Conservation (phyloP, 257 asterid species). For the Solanum rostratum region DNA sequence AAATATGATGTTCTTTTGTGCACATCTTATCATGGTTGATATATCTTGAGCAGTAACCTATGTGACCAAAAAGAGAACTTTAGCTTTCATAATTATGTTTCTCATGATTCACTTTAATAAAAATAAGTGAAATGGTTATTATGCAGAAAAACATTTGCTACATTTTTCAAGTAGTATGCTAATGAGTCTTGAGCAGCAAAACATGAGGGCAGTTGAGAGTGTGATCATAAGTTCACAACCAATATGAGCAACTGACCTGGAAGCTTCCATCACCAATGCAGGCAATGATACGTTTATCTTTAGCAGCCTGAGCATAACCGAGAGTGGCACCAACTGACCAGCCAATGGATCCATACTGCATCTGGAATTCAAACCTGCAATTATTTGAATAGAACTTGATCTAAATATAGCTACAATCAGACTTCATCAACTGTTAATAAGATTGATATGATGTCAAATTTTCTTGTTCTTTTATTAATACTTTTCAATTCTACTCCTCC, state of each 20-base stretch:
- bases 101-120: not conserved
- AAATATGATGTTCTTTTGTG: constrained; percentile 16
- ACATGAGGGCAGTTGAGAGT: not conserved
- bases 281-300: constrained; percentile 14
- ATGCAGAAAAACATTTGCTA: not conserved
- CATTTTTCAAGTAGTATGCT: not conserved
- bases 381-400: not conserved
- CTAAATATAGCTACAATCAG: not conserved
- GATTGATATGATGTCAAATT: not conserved
- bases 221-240: not conserved
- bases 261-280: constrained; percentile 30
- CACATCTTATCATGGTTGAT: constrained; percentile 22
- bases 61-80: not conserved
- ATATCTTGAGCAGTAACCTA: constrained; percentile 25
- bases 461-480: not conserved
- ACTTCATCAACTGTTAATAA: not conserved
- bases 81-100: not conserved
- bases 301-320: constrained; percentile 26
- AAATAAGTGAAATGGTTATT: not conserved
- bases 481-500: not conserved
- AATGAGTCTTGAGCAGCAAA: not conserved
- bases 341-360: constrained; percentile 1
- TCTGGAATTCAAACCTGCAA: constrained; percentile 16
- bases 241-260: constrained; percentile 13
- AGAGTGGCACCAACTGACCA: constrained; percentile 23